These are phyloP conservation scores for Phytopythium vexans DNA, from an alignment of 352 stramenopile genomes.

Conservation along the genomic window DNA sequence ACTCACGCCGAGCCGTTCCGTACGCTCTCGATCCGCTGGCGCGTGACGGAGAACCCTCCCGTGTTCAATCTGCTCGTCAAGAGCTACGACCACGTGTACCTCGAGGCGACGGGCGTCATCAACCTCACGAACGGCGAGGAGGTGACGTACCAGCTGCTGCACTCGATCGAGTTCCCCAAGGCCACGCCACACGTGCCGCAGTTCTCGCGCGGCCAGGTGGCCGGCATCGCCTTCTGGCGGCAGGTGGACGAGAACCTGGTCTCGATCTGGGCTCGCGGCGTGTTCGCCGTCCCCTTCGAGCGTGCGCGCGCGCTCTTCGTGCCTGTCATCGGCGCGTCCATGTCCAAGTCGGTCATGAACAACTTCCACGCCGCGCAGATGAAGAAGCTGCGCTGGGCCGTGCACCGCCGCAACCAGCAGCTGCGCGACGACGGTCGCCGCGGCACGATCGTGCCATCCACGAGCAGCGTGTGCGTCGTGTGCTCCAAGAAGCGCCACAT, in stretches of 20 bases:
- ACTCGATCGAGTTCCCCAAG: conserved; percentile 25
- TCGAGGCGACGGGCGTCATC: conserved; percentile 38
- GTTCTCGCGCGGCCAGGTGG: conserved; percentile 29
- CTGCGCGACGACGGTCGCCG: not conserved
- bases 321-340: conserved; percentile 4
- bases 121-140: conserved; percentile 23
- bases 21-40: conserved; percentile 27
- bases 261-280: conserved; percentile 21
- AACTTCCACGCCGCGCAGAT: conserved; percentile 28
- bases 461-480: conserved; percentile 1
- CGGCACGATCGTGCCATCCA: not conserved
- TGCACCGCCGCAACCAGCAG: conserved; percentile 5
- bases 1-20: conserved; percentile 46
- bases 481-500: conserved; percentile 5
- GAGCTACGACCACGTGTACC: conserved; percentile 44
- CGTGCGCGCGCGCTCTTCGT: conserved; percentile 3
- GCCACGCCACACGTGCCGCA: conserved; percentile 19
- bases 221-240: conserved; percentile 25
- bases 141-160: conserved; percentile 36
- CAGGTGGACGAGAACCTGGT: conserved; percentile 19
- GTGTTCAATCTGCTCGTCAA: conserved; percentile 26
- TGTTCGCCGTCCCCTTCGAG: conserved; percentile 11
- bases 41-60: conserved; percentile 23
- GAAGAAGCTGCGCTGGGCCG: conserved; percentile 26
- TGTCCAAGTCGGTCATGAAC: conserved; percentile 18